Conservation (phyloP, 176 grass and related monocot genomes). For the Rhynchospora tenuis region DNA sequence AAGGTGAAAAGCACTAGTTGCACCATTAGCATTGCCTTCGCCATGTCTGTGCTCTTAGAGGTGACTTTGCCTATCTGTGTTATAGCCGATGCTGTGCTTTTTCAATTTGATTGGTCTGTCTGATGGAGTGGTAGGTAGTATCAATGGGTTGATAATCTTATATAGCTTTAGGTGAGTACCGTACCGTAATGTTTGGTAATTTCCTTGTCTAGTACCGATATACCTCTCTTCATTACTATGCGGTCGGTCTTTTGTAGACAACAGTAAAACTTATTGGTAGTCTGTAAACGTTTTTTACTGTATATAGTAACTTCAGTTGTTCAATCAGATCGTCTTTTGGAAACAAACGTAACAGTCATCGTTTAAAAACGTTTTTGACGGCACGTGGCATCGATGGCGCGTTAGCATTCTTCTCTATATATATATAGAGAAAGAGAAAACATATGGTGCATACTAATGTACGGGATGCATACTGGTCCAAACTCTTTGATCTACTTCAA, state of each 20-base stretch:
- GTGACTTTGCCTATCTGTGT: background rate
- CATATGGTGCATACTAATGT: no score
- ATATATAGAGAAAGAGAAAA: no score
- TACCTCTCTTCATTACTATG: no score
- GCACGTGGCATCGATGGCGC: no score
- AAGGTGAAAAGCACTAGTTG: background rate
- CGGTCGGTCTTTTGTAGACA: no score
- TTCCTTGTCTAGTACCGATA: background rate
- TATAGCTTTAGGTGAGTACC: background rate
- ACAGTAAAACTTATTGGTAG: no score
- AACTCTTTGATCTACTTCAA: no score
- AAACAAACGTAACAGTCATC: background rate
- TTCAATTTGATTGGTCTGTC: background rate
- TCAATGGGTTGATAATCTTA: background rate
- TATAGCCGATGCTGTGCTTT: background rate
- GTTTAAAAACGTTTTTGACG: background rate
- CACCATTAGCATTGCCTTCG: background rate
- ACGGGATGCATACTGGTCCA: no score
- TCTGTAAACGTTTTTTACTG: no score
- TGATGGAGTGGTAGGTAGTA: background rate
- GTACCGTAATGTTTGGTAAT: background rate
- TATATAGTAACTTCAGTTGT: no score
- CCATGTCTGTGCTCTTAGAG: background rate
- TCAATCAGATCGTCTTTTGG: background rate
- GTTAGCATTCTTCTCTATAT: no score